These are phyloP conservation scores for Aspergillus asperescens DNA, from an alignment of 495 filamentous ascomycete genomes.

Conservation along the genomic window DNA sequence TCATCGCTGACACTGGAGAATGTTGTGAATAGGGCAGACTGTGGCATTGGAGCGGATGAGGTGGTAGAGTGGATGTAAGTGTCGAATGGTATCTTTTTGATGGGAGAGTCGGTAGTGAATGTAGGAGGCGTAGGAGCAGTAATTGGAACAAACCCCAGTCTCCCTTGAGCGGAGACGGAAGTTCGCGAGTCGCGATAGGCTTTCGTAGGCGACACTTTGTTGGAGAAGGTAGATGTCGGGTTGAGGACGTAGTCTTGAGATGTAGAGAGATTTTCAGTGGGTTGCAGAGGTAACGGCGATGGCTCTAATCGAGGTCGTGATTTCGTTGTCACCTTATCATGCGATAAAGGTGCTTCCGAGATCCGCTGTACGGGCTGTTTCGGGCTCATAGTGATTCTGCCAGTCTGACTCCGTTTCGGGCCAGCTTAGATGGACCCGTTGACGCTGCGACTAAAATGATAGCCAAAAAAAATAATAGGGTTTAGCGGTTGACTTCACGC, in stretches of 20 bases:
- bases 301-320: conserved; percentile 39
- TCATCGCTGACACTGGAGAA: conserved; percentile 46
- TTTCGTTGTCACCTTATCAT: conserved; percentile 47
- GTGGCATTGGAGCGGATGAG: conserved; percentile 49
- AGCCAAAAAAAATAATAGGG: conserved; percentile 8
- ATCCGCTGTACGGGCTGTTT: conserved; percentile 59
- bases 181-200: conserved; percentile 38
- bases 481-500: not conserved
- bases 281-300: conserved; percentile 47
- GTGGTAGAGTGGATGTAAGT: conserved; percentile 42
- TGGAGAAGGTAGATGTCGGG: conserved; percentile 44
- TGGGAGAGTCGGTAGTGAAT: conserved; percentile 77
- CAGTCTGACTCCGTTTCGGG: not conserved
- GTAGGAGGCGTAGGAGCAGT: conserved; percentile 59
- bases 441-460: conserved; percentile 27
- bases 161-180: conserved; percentile 29
- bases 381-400: conserved; percentile 49
- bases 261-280: conserved; percentile 39
- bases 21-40: conserved; percentile 61
- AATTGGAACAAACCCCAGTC: conserved; percentile 56
- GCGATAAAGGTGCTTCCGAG: conserved; percentile 53
- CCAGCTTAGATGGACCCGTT: not conserved
- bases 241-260: conserved; percentile 50
- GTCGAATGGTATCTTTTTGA: conserved; percentile 66
- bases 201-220: conserved; percentile 57